Evolutionary conservation across 352 stramenopile species (phyloP).

Genomic region (Pythium rishiriense): DNA sequence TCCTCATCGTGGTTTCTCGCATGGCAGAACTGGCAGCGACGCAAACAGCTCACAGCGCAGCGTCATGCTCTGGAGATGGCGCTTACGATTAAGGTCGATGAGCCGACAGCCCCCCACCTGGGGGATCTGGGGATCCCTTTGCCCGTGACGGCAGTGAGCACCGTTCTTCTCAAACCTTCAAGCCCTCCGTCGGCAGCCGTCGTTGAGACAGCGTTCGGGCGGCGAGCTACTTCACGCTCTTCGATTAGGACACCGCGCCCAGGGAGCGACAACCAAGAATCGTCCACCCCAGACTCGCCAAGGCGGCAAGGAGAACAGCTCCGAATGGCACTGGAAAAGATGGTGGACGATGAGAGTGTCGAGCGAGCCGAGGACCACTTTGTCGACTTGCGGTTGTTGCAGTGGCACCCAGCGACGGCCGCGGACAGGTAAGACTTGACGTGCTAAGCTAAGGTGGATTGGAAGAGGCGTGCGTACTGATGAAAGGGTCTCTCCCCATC

Average conservation of each 20-base stretch:
- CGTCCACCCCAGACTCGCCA: background rate
- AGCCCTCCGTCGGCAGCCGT: constrained; percentile 1
- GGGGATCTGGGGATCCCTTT: background rate
- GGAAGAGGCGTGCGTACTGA: background rate
- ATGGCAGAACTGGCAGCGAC: constrained; percentile 86
- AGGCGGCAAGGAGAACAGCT: constrained; percentile 14
- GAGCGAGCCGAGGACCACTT: constrained; percentile 29
- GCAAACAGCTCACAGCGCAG: constrained; percentile 40
- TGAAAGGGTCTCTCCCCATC: background rate
- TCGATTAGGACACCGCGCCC: background rate
- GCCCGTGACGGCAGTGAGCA: background rate
- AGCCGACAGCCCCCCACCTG: background rate
- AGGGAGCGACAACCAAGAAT: background rate
- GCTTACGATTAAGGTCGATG: background rate
- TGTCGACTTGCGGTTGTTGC: constrained; percentile 40
- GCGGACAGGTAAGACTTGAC: constrained; percentile 31
- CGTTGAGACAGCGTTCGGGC: constrained; percentile 26
- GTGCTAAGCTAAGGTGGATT: background rate
- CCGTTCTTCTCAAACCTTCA: background rate
- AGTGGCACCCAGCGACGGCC: constrained; percentile 53
- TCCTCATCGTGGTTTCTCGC: constrained; percentile 60
- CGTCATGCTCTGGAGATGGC: constrained; percentile 4
- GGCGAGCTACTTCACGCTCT: constrained; percentile 8
- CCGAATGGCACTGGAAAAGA: constrained; percentile 13
- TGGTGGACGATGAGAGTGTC: constrained; percentile 33